A percentile compares a stretch with the other conserved stretches of the same genome.
Evolutionary conservation across 2,329 filamentous ascomycete genomes (phyloP).

Genomic region (Alternaria triticina): DNA sequence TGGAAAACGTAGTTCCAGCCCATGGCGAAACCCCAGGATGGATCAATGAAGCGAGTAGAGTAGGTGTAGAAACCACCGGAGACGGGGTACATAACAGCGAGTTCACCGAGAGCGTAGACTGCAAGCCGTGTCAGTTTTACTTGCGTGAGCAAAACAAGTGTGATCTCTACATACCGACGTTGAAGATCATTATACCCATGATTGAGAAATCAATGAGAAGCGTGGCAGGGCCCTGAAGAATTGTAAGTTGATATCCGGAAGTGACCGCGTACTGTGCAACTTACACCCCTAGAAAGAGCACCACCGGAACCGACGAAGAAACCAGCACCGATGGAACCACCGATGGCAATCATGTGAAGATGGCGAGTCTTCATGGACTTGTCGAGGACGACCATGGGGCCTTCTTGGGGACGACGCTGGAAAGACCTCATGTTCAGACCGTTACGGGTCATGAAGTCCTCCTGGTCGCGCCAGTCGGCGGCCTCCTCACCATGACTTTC

Average conservation of each 20-base stretch:
- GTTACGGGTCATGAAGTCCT: slow-evolving; percentile 46
- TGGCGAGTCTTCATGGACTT: slow-evolving; percentile 63
- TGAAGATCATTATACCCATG: slow-evolving; percentile 50
- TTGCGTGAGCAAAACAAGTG: not conserved
- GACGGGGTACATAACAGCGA: slow-evolving; percentile 66
- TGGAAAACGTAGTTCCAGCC: slow-evolving; percentile 48
- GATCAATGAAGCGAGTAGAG: slow-evolving; percentile 58
- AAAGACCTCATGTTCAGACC: slow-evolving; percentile 45
- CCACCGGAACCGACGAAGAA: slow-evolving; percentile 67
- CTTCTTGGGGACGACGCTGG: slow-evolving; percentile 39
- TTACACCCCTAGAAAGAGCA: slow-evolving; percentile 60
- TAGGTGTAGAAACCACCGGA: slow-evolving; percentile 60
- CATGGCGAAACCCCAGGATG: slow-evolving; percentile 52
- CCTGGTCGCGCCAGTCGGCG: slow-evolving; percentile 38
- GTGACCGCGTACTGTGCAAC: slow-evolving; percentile 16
- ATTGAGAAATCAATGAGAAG: slow-evolving; percentile 50
- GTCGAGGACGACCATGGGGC: slow-evolving; percentile 37
- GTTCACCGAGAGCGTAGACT: slow-evolving; percentile 59
- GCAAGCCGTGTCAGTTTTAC: slow-evolving; percentile 50
- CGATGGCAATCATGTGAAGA: slow-evolving; percentile 68
- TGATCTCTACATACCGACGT: slow-evolving; percentile 40
- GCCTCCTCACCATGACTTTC: slow-evolving; percentile 15
- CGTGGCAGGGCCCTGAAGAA: slow-evolving; percentile 35
- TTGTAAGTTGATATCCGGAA: slow-evolving; percentile 5
- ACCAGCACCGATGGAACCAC: slow-evolving; percentile 67